Percentiles rank a stretch among this genome's conserved stretches.
phyloP scores from a whole-genome alignment of 2,329 filamentous ascomycete species.

The Epichloe brachyelytri region DNA sequence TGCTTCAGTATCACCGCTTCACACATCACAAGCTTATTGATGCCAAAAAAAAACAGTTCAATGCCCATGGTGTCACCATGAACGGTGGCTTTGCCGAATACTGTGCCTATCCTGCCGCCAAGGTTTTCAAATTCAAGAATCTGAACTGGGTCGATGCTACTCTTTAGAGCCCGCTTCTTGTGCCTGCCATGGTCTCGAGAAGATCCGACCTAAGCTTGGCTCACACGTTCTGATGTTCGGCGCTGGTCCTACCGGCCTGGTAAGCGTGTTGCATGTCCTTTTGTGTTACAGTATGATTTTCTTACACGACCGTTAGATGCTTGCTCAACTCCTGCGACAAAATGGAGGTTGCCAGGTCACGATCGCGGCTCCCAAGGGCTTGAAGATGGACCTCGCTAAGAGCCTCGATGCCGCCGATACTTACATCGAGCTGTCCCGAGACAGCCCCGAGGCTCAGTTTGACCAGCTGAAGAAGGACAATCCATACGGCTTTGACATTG shows the following conservation, averaged over 20 bases:
- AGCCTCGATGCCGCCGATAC: slow-evolving; percentile 40
- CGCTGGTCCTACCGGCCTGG: slow-evolving; percentile 53
- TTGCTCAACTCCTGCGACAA: slow-evolving; percentile 48
- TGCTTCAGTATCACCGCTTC: background rate
- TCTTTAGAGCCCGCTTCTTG: slow-evolving; percentile 58
- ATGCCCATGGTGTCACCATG: slow-evolving; percentile 53
- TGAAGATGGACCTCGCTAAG: slow-evolving; percentile 59
- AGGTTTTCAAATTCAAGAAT: slow-evolving; percentile 53
- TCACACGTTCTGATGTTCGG: slow-evolving; percentile 54
- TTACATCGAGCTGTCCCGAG: slow-evolving; percentile 40
- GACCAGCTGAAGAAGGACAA: slow-evolving; percentile 48
- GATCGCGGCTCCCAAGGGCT: slow-evolving; percentile 52
- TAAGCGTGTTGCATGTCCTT: slow-evolving; percentile 15
- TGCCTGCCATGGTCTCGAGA: slow-evolving; percentile 57
- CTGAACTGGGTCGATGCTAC: slow-evolving; percentile 56
- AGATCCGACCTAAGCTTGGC: slow-evolving; percentile 53
- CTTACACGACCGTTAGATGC: slow-evolving; percentile 20
- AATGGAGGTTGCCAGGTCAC: slow-evolving; percentile 59
- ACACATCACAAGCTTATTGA: background rate
- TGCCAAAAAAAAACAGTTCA: slow-evolving; percentile 27
- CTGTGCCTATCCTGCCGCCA: slow-evolving; percentile 36
- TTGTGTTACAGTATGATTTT: too few species aligned
- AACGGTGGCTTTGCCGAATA: slow-evolving; percentile 65
- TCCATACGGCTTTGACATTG: slow-evolving; percentile 62
- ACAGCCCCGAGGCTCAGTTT: slow-evolving; percentile 45